Evolutionary conservation across 495 filamentous ascomycete genomes (phyloP), one percentile per base, ranked within the genome.

Genomic region (Penicillium robsamsonii): DNA sequence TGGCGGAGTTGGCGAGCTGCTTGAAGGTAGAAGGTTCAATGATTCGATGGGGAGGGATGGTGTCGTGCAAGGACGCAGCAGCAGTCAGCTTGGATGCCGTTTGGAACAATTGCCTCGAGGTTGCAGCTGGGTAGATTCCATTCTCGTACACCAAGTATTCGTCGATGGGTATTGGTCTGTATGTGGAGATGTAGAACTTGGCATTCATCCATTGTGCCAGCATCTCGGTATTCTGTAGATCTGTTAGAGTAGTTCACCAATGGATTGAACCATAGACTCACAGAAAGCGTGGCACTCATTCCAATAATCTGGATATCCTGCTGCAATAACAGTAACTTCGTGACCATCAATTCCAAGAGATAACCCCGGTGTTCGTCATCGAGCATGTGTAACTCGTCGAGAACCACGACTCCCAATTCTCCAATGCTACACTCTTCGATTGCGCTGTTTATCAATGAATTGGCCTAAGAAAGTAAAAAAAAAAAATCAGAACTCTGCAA

Each of bases 351-450:
- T 66, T 94, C 90, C 50, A 94, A 73, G 1, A 92, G 76, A 62
- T 91, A 92, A 5, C 90, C 90, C n/a, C 90, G 84, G 61, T 83
- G 80, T 35, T 87, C 84, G 66, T 92, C 90, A 55, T 88, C 85
- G 17, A 94, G 74, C 88, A 94, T 91, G 59, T 94, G 90, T 4
- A 91, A 70, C 64, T 92, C 89, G 64, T 92, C 90, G 15, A 94
- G 72, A 9, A 92, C 88, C 29, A 92, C 84, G 20, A 85, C 73
- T 25, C 81, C 83, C 45, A 92, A 69, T 12, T 84, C 77, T 11
- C 81, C 74, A 57, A 91, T 82, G 13, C 76, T 82, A 63, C 82
- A 84, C 54, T 92, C 86, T 58, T 87, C 87, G 62, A 92, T 88
- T 13, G 88, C 84, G 24, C 78, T 69, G 52, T 94, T 94, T 42